Percentiles rank a stretch among this genome's conserved stretches.
Conservation (phyloP, 768 basidiomycete genomes). For the Filobasidium floriforme region DNA sequence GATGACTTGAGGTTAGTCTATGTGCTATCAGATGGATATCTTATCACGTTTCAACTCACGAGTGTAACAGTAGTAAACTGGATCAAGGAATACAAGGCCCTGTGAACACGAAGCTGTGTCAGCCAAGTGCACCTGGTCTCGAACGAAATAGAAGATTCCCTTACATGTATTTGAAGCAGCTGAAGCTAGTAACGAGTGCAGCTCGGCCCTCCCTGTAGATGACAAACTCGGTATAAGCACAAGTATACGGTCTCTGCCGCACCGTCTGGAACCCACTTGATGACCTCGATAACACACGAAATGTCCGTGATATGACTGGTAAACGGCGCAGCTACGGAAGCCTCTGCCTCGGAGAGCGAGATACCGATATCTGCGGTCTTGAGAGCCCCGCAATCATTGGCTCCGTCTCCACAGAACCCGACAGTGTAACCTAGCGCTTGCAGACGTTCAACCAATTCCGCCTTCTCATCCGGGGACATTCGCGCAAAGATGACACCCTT, state of each 20-base stretch:
- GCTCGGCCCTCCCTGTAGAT: constrained; percentile 67
- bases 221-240: not conserved
- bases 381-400: constrained; percentile 95
- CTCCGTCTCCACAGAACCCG: constrained; percentile 96
- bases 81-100: constrained; percentile 96
- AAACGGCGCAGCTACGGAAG: constrained; percentile 95
- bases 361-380: constrained; percentile 98
- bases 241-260: not conserved
- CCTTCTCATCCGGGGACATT: constrained; percentile 99
- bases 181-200: constrained; percentile 94
- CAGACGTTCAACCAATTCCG: constrained; percentile 90
- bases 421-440: constrained; percentile 92
- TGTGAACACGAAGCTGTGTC: constrained; percentile 40
- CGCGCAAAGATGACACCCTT: constrained; percentile 93
- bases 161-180: constrained; percentile 99
- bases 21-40: too few relatives aligned
- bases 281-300: constrained; percentile 88
- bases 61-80: constrained; percentile 98
- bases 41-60: constrained; percentile 24
- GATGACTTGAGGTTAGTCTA: too few relatives aligned
- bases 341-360: constrained; percentile 93
- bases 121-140: constrained; percentile 12
- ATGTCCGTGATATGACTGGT: constrained; percentile 91
- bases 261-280: constrained; percentile 50
- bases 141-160: constrained; percentile 37